Base-by-base conservation (phyloP, 2,329 filamentous ascomycete genomes). In the Colletotrichum salicis region DNA sequence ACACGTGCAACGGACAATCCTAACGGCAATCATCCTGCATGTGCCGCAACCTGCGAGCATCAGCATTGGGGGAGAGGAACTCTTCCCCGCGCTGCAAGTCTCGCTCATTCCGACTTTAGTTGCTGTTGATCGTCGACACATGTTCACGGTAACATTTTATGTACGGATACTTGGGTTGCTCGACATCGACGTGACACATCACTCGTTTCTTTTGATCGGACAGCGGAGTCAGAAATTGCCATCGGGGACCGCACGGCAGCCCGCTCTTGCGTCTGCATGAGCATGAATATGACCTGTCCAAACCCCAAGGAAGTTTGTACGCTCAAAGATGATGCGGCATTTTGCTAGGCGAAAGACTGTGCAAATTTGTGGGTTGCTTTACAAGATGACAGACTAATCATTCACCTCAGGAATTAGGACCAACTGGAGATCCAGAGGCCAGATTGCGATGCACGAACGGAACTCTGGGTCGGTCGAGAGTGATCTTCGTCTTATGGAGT, bases 1-100 rank as follows among this genome's bases (percentile, higher is more conserved):
- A 63, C 27, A 24, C 22, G 57, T 62, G 68, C 68, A 62, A 51
- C 57, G 64, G 68, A 62, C 31, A 37, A 71, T 58, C 15, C 37
- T 13, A 33, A 45, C 48, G 52, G 62, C 5, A 51, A 61, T 45
- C 63, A 41, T 41, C 51, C 31, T 54, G 58, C 51, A 71, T 27
- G 37, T 57, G 64, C 64, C 64, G 37, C 58, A 48, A 19, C 41
- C 41, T 48, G 41, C 19, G 19, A n/a, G 41, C 19, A 48, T 48
- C 19, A 48, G 41, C 19, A n/a, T 22, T 4, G 8, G 33, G 33
- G 41, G 19, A 48, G n/a, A 19, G 6, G 19, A 48, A 22, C 10
- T 48, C 8, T 8, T 48, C 22, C 41, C 19, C 41, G 19, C 5
- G 37, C 37, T 19, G 37, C 15, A 41, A 41, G 37, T 48, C 41